Conservation (phyloP, 163 green algal species). For the Scenedesmus sp. region DNA sequence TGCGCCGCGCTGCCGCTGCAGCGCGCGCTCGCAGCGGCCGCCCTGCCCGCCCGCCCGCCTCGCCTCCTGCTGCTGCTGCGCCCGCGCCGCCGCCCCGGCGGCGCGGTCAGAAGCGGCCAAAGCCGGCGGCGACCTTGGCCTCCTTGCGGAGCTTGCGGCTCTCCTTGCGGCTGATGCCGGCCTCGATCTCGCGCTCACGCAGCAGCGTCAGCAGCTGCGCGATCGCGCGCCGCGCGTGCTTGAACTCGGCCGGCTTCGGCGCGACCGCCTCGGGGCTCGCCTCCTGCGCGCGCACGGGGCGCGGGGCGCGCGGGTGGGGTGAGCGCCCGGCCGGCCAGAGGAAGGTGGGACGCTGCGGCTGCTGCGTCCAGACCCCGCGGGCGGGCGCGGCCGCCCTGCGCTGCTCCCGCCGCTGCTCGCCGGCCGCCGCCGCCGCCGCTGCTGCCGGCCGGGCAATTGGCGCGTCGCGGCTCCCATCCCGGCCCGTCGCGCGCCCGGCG, state of each 20-base stretch:
- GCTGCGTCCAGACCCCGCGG: no score
- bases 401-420: neutral
- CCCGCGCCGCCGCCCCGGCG: neutral
- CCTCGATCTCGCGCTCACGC: constrained; percentile 51
- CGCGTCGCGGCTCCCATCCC: neutral
- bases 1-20: no score
- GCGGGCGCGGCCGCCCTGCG: neutral
- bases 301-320: neutral
- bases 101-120: constrained; percentile 29
- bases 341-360: neutral
- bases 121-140: constrained; percentile 36
- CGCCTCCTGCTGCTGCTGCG: neutral
- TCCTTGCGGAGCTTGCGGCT: constrained; percentile 42
- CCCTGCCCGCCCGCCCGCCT: neutral
- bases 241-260: constrained; percentile 51
- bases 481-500: no score
- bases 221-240: constrained; percentile 46
- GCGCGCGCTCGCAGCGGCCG: no score
- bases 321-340: neutral
- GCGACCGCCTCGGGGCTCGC: constrained; percentile 42
- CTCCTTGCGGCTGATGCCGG: constrained; percentile 45
- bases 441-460: neutral
- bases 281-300: constrained; percentile 15
- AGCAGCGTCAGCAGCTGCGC: constrained; percentile 54
- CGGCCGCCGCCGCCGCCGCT: neutral